Evolutionary conservation across 345 rosid genomes (phyloP), one percentile per base, ranked within the genome.

Genomic region (Populus ilicifolia): DNA sequence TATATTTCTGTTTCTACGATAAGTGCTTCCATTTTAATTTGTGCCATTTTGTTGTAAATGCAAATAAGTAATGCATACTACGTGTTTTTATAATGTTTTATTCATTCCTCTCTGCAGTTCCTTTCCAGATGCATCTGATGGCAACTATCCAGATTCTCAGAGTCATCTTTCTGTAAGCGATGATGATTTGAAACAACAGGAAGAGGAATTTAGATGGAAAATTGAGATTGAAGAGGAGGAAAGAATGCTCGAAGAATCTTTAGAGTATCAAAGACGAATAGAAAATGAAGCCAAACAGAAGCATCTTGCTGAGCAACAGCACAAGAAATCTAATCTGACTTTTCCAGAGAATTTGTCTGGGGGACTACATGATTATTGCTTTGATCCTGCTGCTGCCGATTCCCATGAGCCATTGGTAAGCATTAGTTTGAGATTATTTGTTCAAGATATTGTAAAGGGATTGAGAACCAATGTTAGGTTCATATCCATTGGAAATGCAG

Each of bases 271-370:
- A 84, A 92, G 96, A 79, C 84, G 80, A 80, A 89, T 93, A 80
- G 98, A 96, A 90, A 85, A 91, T 84, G 98, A 91, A 88, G 94
- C 97, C 69, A 96, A 96, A 81, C 85, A 82, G 85, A 92, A 94
- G 85, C 98, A 86, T 72, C 92, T 93, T 74, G 92, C 90, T 29
- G 96, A 90, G 88, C 96, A 91, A 77, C 90, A 78, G n/a, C 68
- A 86, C 62, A 93, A 88, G 78, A 91, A 84, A 84, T 80, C 83
- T 75, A 81, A 72, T 79, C 83, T 73, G 77, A 70, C 80, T 67
- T 77, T 80, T 85, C 75, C 79, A 43, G 81, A 77, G 76, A 84
- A 80, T 79, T 75, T 75, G 77, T 61, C 76, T 5, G 87, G 87
- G 54, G 84, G 67, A 72, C 77, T 75, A 39, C 73, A 43, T 73